phyloP scores from a whole-genome alignment of 1,284 basidiomycete species.

The Fomitopsis schrenkii region DNA sequence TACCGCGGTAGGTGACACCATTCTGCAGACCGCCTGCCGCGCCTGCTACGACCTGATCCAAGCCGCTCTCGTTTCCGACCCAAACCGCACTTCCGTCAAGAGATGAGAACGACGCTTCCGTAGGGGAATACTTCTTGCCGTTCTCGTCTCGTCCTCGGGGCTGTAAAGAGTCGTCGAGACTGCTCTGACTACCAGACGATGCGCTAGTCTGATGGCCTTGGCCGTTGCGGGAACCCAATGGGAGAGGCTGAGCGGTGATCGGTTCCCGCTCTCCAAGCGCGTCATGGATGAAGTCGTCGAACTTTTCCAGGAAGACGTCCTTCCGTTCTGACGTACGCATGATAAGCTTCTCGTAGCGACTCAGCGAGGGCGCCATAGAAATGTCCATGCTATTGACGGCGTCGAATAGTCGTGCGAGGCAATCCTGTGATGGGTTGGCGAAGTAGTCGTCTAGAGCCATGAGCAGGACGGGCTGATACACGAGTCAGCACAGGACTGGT shows the following conservation, averaged over 20 bases:
- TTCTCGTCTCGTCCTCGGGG: slow-evolving; percentile 33
- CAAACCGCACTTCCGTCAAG: slow-evolving; percentile 74
- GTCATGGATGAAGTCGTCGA: slow-evolving; percentile 32
- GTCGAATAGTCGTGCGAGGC: slow-evolving; percentile 86
- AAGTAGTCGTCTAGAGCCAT: slow-evolving; percentile 98
- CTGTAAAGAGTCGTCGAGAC: slow-evolving; percentile 46
- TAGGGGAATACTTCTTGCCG: slow-evolving; percentile 46
- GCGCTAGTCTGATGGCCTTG: slow-evolving; percentile 20
- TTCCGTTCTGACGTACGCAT: slow-evolving; percentile 88
- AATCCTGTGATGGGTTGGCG: slow-evolving; percentile 80
- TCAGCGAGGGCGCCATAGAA: slow-evolving; percentile 73
- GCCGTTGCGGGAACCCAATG: neutral
- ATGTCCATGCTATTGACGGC: slow-evolving; percentile 91
- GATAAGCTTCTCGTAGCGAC: slow-evolving; percentile 81
- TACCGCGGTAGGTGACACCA: slow-evolving; percentile 35
- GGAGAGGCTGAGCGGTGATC: slow-evolving; percentile 15
- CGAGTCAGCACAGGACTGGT: neutral
- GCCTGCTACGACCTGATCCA: slow-evolving; percentile 26
- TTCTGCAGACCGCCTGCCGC: slow-evolving; percentile 17
- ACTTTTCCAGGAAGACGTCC: slow-evolving; percentile 89
- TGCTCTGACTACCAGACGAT: slow-evolving; percentile 48
- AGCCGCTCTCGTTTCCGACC: slow-evolving; percentile 67
- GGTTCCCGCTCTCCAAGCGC: slow-evolving; percentile 15
- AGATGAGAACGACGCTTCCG: slow-evolving; percentile 60
- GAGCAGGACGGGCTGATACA: slow-evolving; percentile 77